Evolutionary conservation across 441 rosid species (phyloP).

Genomic region (Populus hybrid): DNA sequence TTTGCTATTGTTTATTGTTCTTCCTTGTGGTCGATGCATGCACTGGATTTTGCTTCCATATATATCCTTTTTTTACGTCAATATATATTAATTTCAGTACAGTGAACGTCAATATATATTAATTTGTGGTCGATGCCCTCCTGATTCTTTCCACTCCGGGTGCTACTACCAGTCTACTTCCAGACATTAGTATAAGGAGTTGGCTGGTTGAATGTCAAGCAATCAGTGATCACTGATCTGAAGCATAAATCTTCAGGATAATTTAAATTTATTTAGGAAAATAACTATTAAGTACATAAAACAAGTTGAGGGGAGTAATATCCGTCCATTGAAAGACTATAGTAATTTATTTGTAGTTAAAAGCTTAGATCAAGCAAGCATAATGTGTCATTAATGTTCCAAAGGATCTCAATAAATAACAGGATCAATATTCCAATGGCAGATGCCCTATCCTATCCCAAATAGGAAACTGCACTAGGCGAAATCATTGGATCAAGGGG

Average conservation of each 20-base stretch:
- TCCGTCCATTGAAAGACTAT: not conserved
- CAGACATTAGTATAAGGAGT: not conserved
- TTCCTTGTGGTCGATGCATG: constrained; percentile 10
- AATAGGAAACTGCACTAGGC: constrained; percentile 24
- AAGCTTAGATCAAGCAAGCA: not conserved
- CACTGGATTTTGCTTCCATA: not conserved
- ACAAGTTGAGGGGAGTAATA: not conserved
- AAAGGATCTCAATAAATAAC: not conserved
- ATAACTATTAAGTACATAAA: no score
- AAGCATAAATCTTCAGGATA: no score
- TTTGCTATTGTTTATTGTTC: not conserved
- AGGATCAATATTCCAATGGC: not conserved
- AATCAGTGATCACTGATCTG: no score
- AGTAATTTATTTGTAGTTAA: no score
- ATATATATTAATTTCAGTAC: not conserved
- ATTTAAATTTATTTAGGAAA: no score
- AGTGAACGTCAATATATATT: not conserved
- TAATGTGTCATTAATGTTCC: not conserved
- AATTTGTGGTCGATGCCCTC: not conserved
- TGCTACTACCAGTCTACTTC: not conserved
- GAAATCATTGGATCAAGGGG: constrained; percentile 14
- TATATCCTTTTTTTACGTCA: not conserved
- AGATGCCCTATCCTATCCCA: constrained; percentile 3
- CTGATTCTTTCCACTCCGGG: not conserved
- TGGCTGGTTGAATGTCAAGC: not conserved